A percentile compares a stretch with the other conserved stretches of the same genome.
These are phyloP conservation scores for Rhododendron henanense DNA, from an alignment of 148 eudicot genomes.

Conservation along the genomic window DNA sequence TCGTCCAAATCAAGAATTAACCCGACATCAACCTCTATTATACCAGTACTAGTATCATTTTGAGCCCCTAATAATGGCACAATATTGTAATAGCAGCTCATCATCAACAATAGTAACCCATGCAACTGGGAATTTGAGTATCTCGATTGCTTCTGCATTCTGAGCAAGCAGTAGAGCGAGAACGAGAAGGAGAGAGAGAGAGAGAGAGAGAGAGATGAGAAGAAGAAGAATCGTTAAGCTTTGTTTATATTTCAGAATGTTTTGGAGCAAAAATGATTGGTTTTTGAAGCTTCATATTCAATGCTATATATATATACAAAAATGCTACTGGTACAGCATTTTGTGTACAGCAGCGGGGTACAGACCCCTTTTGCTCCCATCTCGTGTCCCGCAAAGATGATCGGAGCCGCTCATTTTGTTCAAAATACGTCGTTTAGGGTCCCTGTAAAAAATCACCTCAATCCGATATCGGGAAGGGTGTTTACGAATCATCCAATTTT, in stretches of 20 bases:
- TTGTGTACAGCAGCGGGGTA: too few relatives aligned
- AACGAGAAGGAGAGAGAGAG: background rate
- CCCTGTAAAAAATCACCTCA: too few relatives aligned
- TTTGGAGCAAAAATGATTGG: background rate
- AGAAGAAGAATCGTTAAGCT: background rate
- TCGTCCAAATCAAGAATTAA: slow-evolving; percentile 35
- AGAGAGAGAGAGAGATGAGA: too few relatives aligned
- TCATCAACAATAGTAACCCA: background rate
- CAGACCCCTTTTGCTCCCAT: too few relatives aligned
- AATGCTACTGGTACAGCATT: too few relatives aligned
- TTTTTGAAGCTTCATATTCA: background rate
- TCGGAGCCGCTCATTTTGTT: too few relatives aligned
- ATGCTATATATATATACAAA: background rate
- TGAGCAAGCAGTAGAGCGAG: background rate
- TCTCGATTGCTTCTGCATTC: background rate
- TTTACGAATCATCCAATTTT: too few relatives aligned
- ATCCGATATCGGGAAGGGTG: too few relatives aligned
- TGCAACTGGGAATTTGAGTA: background rate
- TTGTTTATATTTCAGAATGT: background rate
- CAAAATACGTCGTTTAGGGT: too few relatives aligned
- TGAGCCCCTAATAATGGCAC: background rate
- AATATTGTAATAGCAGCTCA: background rate
- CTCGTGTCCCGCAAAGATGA: too few relatives aligned
- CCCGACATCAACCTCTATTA: slow-evolving; percentile 39
- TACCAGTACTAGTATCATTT: background rate